Percentiles rank a stretch among this genome's conserved stretches.
phyloP scores from a whole-genome alignment of 169 alveolate genomes.

The Plasmodium knowlesi region DNA sequence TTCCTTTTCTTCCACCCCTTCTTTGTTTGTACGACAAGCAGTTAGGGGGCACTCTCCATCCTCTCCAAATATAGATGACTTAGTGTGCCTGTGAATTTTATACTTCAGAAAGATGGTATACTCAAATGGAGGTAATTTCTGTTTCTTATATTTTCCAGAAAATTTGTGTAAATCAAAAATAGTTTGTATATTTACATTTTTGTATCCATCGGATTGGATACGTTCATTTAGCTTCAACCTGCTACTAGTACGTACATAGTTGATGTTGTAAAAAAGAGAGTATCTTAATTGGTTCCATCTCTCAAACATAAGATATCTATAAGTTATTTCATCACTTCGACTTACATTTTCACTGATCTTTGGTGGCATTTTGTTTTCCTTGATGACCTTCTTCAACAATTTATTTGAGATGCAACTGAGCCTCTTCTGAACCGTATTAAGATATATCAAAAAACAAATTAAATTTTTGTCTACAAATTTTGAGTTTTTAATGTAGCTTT shows the following conservation, averaged over 20 bases:
- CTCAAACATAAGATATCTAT: conserved; percentile 64
- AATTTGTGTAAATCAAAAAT: conserved; percentile 62
- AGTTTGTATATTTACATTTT: conserved; percentile 6
- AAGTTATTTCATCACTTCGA: conserved; percentile 35
- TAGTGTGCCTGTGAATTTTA: conserved; percentile 1
- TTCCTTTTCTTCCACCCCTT: background rate
- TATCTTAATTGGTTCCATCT: conserved; percentile 62
- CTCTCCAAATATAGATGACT: background rate
- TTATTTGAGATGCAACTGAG: conserved; percentile 43
- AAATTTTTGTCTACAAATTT: conserved; percentile 60
- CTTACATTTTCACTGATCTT: conserved; percentile 34
- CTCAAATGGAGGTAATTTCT: conserved; percentile 55
- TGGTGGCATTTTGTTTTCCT: conserved; percentile 41
- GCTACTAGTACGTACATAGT: background rate
- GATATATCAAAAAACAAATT: conserved; percentile 13
- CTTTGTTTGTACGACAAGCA: background rate
- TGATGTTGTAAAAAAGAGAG: conserved; percentile 31
- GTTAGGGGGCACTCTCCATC: background rate
- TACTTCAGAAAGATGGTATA: conserved; percentile 47
- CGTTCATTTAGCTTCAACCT: background rate
- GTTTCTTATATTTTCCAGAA: conserved; percentile 33
- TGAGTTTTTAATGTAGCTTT: conserved; percentile 42
- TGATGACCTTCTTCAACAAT: conserved; percentile 26
- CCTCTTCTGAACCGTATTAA: conserved; percentile 55
- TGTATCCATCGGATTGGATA: background rate